Percentiles rank a stretch among this genome's conserved stretches.
Conservation (phyloP, 306 rosid genomes). For the Lablab purpureus region DNA sequence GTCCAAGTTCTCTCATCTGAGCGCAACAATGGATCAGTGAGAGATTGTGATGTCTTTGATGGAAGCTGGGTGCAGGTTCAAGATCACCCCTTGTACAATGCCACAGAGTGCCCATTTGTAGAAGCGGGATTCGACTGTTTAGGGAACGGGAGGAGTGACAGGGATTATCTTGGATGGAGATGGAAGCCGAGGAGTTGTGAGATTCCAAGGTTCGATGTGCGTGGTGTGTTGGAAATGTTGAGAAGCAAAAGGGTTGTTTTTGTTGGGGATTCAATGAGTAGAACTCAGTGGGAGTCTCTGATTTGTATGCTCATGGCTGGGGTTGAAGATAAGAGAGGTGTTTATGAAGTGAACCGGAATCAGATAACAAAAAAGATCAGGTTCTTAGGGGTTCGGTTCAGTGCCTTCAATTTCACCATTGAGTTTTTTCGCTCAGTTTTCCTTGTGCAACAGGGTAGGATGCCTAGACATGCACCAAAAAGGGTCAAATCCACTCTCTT, state of each 20-base stretch:
- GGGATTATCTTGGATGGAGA: constrained; percentile 75
- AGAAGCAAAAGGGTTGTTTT: constrained; percentile 79
- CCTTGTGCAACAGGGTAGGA: constrained; percentile 67
- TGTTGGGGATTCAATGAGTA: constrained; percentile 93
- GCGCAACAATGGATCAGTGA: constrained; percentile 35
- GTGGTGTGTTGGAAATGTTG: constrained; percentile 59
- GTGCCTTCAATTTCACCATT: constrained; percentile 76
- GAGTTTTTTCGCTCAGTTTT: constrained; percentile 89
- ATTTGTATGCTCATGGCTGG: constrained; percentile 90
- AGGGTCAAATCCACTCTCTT: constrained; percentile 80
- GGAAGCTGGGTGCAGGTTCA: constrained; percentile 73
- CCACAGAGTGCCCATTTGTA: constrained; percentile 81
- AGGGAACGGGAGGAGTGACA: constrained; percentile 73
- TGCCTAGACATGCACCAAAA: constrained; percentile 74
- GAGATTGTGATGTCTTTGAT: constrained; percentile 64
- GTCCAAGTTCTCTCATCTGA: constrained; percentile 46
- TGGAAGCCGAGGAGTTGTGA: constrained; percentile 78
- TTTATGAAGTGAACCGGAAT: constrained; percentile 80
- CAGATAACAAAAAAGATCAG: constrained; percentile 69
- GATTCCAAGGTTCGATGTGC: constrained; percentile 62
- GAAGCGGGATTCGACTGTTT: constrained; percentile 84
- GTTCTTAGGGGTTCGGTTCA: constrained; percentile 77
- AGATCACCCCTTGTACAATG: constrained; percentile 71
- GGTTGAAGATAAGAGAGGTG: constrained; percentile 73
- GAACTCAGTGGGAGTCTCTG: constrained; percentile 92